Evolutionary conservation across 495 filamentous ascomycete genomes (phyloP), one percentile per base, ranked within the genome.

Genomic region (Aspergillus homomorphus): DNA sequence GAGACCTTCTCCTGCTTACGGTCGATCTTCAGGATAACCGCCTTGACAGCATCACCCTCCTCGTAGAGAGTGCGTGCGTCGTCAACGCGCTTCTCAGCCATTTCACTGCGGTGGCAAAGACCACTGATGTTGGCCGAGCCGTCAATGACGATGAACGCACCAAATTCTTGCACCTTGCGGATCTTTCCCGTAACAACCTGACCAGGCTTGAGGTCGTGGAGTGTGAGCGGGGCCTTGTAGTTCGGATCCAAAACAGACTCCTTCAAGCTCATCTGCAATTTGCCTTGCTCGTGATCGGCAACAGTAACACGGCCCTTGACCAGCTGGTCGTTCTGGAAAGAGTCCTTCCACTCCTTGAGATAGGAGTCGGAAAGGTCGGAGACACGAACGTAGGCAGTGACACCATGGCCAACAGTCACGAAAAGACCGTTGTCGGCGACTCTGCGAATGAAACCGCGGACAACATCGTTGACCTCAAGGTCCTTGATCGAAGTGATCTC

Each of bases 271-370:
- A 98, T 82, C 68, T 94, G 89, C 44, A 96, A 64, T 64, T 89
- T 89, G 56, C 84, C 82, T n/a, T 85, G 69, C 54, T 73, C 73
- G 12, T 74, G 56, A 59, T 95, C 84, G 4, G 90, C 81, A 4
- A 82, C 69, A 22, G 88, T 84, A 64, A 98, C 78, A 48, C 90
- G 89, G 50, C 91, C 94, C 71, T 87, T 92, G 24, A 98, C 89
- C 18, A 98, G 79, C 70, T 97, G 91, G 65, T 91, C 90, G 33
- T 89, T 73, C 60, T 93, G 83, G 75, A 91, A 96, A 16, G 83
- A 73, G n/a, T 87, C 81, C 75, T 96, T 96, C 94, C 94, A 98
- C 49, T 97, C 90, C 72, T 97, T 98, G 63, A 98, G 77, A 68
- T 84, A 98, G 4, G 82, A 82, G 68, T 98, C 93, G 0, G 92